These are phyloP conservation scores for Solanum dulcamara DNA, from an alignment of 257 asterid species.

Conservation along the genomic window DNA sequence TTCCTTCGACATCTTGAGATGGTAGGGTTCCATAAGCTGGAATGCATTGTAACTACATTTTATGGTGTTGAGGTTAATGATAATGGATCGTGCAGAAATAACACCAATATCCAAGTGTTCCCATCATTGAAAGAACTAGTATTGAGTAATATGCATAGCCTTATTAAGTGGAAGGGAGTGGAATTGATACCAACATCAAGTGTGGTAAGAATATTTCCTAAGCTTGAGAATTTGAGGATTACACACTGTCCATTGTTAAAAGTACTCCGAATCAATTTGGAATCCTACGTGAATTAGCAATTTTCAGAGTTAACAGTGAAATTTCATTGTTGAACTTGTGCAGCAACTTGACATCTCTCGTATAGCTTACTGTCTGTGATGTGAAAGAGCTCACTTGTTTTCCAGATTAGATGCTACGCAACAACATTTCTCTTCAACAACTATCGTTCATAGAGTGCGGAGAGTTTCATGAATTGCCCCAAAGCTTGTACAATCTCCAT, in stretches of 20 bases:
- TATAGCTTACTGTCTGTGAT: background rate
- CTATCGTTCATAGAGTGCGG: background rate
- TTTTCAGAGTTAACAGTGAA: background rate
- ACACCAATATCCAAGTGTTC: background rate
- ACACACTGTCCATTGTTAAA: background rate
- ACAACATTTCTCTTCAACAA: background rate
- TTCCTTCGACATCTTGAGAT: background rate
- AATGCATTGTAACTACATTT: background rate
- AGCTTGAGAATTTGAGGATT: background rate
- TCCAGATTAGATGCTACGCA: background rate
- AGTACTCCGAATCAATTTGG: slow-evolving; percentile 15
- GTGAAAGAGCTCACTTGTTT: background rate
- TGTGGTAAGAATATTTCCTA: slow-evolving; percentile 2
- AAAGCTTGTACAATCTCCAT: background rate
- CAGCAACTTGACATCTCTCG: background rate
- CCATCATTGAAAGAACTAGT: background rate
- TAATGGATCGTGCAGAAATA: background rate
- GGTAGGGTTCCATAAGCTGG: background rate
- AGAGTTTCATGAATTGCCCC: slow-evolving; percentile 3
- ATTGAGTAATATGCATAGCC: background rate
- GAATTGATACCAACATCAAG: background rate
- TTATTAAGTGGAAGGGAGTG: slow-evolving; percentile 5
- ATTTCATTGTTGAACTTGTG: background rate
- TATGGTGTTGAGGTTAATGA: background rate
- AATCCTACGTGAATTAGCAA: background rate